phyloP scores from a whole-genome alignment of 2,329 filamentous ascomycete genomes.

The Botrytis paeoniae region DNA sequence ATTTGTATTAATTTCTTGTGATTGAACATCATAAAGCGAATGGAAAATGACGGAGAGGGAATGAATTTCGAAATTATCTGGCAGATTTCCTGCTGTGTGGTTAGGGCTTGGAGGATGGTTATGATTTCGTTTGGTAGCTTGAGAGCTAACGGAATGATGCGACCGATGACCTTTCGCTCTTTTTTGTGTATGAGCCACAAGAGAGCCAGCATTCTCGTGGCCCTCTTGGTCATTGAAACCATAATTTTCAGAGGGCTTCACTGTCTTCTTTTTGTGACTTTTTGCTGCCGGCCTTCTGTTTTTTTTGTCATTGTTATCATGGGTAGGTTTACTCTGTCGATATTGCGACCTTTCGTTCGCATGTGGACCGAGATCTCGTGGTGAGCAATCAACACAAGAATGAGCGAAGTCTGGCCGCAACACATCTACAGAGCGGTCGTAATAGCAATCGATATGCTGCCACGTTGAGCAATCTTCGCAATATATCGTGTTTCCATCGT shows the following conservation, averaged over 20 bases:
- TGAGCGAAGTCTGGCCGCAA: constrained; percentile 72
- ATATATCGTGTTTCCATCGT: constrained; percentile 96
- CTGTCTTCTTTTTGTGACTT: constrained; percentile 78
- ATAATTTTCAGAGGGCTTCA: constrained; percentile 64
- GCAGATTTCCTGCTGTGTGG: constrained; percentile 66
- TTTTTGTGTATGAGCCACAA: constrained; percentile 60
- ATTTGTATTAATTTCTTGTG: constrained; percentile 65
- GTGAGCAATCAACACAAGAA: constrained; percentile 85
- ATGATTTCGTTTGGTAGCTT: constrained; percentile 57
- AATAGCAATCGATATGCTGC: constrained; percentile 98
- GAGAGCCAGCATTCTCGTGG: constrained; percentile 47
- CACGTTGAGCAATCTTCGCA: constrained; percentile 95
- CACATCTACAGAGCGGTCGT: constrained; percentile 70
- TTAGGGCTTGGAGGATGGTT: constrained; percentile 67
- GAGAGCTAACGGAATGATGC: constrained; percentile 71
- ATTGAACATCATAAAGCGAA: constrained; percentile 64
- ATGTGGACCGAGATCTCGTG: constrained; percentile 64
- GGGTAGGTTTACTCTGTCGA: constrained; percentile 51
- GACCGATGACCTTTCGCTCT: constrained; percentile 80
- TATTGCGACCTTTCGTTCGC: constrained; percentile 72
- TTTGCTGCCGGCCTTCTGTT: constrained; percentile 73
- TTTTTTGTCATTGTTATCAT: constrained; percentile 61
- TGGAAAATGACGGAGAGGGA: constrained; percentile 74
- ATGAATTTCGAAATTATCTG: constrained; percentile 61
- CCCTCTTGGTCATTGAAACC: constrained; percentile 57